phyloP scores from a whole-genome alignment of 495 filamentous ascomycete species.

The Bathelium albidoporum region DNA sequence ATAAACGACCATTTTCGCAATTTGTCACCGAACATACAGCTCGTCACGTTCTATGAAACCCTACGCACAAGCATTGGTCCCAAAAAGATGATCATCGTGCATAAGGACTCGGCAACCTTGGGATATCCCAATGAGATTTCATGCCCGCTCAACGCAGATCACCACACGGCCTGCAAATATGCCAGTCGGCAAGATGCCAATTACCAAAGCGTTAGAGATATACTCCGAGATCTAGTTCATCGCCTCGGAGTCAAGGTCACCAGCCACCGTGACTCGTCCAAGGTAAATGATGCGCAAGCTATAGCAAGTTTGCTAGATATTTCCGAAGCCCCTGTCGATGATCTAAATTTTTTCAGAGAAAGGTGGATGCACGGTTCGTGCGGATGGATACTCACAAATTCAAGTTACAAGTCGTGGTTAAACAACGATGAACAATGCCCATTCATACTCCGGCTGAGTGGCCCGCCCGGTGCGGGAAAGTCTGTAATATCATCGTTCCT shows the following conservation, averaged over 20 bases:
- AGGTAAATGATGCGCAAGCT: not conserved
- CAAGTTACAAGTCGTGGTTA: not conserved
- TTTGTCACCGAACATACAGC: constrained; percentile 25
- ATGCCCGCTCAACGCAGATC: constrained; percentile 5
- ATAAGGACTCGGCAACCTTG: constrained; percentile 14
- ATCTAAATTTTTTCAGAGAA: constrained; percentile 5
- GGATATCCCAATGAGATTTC: constrained; percentile 8
- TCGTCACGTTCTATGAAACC: constrained; percentile 44
- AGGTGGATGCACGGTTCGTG: constrained; percentile 4
- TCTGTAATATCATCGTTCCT: constrained; percentile 6
- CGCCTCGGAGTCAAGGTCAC: not conserved
- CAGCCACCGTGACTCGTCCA: not conserved
- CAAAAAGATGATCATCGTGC: constrained; percentile 21
- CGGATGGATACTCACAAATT: not conserved
- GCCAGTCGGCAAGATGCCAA: constrained; percentile 1
- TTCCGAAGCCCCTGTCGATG: not conserved
- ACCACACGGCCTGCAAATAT: constrained; percentile 8
- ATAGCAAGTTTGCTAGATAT: not conserved
- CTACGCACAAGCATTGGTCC: constrained; percentile 27
- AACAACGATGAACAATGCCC: not conserved
- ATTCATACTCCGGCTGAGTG: not conserved
- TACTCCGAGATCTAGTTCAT: not conserved
- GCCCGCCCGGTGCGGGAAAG: constrained; percentile 7
- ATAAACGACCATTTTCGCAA: constrained; percentile 44
- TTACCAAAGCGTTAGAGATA: not conserved